A percentile compares a stretch with the other conserved stretches of the same genome.
Evolutionary conservation across 306 rosid genomes (phyloP).

Genomic region (Hylodesmum podocarpum): DNA sequence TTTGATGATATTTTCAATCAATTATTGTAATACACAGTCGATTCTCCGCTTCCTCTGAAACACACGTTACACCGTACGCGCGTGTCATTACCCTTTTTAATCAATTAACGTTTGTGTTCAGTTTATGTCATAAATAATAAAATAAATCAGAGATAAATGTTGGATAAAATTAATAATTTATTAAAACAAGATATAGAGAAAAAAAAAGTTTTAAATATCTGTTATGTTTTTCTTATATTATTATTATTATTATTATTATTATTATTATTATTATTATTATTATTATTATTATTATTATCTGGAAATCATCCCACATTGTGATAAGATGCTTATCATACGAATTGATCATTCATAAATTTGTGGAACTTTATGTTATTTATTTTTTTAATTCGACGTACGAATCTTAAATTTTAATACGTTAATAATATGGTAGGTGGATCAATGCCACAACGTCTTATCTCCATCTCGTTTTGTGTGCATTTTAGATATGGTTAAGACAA

Average conservation of each 20-base stretch:
- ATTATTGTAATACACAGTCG: slow-evolving; percentile 30
- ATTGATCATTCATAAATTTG: not conserved
- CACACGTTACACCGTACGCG: not conserved
- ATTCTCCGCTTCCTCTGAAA: slow-evolving; percentile 44
- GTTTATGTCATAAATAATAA: too few species aligned
- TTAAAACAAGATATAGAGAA: too few species aligned
- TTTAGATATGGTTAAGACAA: not conserved
- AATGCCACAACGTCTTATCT: not conserved
- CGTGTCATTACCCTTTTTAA: too few species aligned
- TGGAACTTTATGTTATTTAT: not conserved
- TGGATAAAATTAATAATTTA: too few species aligned
- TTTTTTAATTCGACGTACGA: too few species aligned
- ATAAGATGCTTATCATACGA: not conserved
- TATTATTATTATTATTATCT: not conserved
- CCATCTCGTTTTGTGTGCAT: not conserved
- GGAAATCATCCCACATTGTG: not conserved
- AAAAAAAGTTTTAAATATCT: too few species aligned
- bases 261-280: too few species aligned
- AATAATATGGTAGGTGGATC: not conserved
- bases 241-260: too few species aligned
- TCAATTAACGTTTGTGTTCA: too few species aligned
- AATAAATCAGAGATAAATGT: too few species aligned
- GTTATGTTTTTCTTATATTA: too few species aligned
- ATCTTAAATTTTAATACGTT: not conserved
- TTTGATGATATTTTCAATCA: not conserved